phyloP scores from a whole-genome alignment of 305 asterid genomes.

The Solanum chacoense region DNA sequence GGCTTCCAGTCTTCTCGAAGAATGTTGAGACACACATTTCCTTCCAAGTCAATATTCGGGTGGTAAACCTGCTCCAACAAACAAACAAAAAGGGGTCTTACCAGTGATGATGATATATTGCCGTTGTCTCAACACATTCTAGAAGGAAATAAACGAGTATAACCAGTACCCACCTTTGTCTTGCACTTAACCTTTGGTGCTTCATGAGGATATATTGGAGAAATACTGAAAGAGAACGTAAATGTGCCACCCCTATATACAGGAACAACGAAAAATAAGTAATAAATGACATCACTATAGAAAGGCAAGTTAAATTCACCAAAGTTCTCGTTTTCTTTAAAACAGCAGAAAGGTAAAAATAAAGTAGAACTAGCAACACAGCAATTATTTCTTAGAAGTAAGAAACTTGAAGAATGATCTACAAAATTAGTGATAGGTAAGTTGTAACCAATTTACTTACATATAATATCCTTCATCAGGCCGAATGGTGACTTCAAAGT shows the following conservation, averaged over 20 bases:
- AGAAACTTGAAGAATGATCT: background rate
- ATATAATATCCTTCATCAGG: constrained; percentile 92
- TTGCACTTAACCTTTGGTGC: constrained; percentile 99
- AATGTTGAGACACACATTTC: constrained; percentile 96
- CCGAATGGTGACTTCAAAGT: constrained; percentile 89
- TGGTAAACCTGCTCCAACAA: constrained; percentile 62
- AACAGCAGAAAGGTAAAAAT: background rate
- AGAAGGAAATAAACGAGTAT: background rate
- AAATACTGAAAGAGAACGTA: constrained; percentile 73
- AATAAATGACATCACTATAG: constrained; percentile 3
- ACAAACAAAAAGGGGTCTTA: too few relatives aligned
- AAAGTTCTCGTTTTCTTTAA: background rate
- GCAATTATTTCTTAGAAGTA: background rate
- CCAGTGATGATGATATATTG: background rate
- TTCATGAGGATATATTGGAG: constrained; percentile 88
- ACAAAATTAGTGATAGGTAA: background rate
- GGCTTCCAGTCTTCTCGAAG: constrained; percentile 99
- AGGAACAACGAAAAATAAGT: background rate
- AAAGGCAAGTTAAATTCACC: background rate
- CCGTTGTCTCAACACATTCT: background rate
- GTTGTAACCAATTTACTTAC: constrained; percentile 27
- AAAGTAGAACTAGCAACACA: background rate
- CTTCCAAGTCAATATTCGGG: constrained; percentile 95
- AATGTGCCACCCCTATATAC: constrained; percentile 74
- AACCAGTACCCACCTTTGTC: constrained; percentile 65